Evolutionary conservation across 768 basidiomycete genomes (phyloP).

Genomic region (Lactifluus hygrophoroides): DNA sequence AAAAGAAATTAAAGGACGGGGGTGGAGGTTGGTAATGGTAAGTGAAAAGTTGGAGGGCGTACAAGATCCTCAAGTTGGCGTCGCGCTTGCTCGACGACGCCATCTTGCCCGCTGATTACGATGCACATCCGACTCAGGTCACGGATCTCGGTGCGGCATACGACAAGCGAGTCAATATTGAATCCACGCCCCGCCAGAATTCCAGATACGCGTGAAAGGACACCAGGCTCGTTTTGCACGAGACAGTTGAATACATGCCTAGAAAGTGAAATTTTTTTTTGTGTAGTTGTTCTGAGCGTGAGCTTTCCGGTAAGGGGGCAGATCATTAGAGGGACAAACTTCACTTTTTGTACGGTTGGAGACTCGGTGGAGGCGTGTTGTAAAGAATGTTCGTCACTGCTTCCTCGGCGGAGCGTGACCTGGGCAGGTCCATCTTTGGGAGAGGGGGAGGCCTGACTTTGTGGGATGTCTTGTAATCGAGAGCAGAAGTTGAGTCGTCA

Average conservation of each 20-base stretch:
- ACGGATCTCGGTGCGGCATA: constrained; percentile 94
- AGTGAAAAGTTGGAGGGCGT: constrained; percentile 30
- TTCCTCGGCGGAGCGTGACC: constrained; percentile 81
- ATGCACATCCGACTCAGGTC: constrained; percentile 98
- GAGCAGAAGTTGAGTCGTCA: constrained; percentile 89
- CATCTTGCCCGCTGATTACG: constrained; percentile 92
- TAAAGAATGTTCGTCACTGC: constrained; percentile 97
- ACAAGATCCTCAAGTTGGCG: constrained; percentile 95
- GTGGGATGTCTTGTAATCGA: constrained; percentile 82
- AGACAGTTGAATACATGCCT: constrained; percentile 97
- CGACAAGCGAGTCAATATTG: constrained; percentile 98
- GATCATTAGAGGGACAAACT: too few species aligned
- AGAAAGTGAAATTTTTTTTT: too few species aligned
- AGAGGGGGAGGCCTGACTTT: constrained; percentile 71
- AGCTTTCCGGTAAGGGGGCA: too few species aligned
- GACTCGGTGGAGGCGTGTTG: constrained; percentile 86
- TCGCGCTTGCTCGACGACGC: constrained; percentile 94
- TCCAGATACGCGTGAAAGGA: constrained; percentile 96
- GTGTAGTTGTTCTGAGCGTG: too few species aligned
- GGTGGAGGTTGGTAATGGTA: too few species aligned
- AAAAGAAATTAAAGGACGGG: too few species aligned
- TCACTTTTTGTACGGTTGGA: constrained; percentile 90
- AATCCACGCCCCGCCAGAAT: constrained; percentile 96
- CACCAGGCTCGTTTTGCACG: constrained; percentile 98
- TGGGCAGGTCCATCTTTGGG: constrained; percentile 77